Evolutionary conservation across 306 rosid genomes (phyloP).

Genomic region (Cucurbita pepo): DNA sequence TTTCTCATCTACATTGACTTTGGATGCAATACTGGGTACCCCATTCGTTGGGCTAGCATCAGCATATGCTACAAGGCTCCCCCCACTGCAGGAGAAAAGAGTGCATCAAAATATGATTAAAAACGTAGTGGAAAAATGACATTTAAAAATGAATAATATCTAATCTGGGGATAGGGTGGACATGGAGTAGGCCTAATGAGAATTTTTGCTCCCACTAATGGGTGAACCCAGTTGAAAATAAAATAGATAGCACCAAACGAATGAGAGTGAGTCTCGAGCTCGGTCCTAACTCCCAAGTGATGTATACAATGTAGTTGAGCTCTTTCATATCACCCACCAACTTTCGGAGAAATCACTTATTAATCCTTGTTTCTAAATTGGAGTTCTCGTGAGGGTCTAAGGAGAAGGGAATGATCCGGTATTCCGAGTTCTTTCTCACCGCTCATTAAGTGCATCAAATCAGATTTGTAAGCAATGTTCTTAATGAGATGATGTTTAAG

Average conservation of each 20-base stretch:
- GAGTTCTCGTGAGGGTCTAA: background rate
- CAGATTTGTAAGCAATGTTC: background rate
- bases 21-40: constrained; percentile 10
- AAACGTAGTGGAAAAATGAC: background rate
- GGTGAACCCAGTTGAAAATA: background rate
- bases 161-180: background rate
- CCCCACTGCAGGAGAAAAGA: constrained; percentile 47
- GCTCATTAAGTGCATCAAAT: background rate
- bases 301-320: background rate
- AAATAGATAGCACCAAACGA: background rate
- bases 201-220: background rate
- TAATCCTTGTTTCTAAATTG: background rate
- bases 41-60: constrained; percentile 22
- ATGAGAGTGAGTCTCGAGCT: background rate
- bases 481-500: background rate
- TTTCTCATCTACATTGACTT: constrained; percentile 21
- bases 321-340: background rate
- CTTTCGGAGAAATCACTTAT: background rate
- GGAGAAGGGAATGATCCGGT: background rate
- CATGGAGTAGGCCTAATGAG: background rate
- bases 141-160: background rate
- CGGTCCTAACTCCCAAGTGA: background rate
- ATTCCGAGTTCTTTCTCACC: background rate
- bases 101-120: background rate
- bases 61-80: constrained; percentile 57